Percentiles rank a stretch among this genome's conserved stretches.
phyloP scores from a whole-genome alignment of 2,329 filamentous ascomycete genomes.

The Trichoderma citrinoviride region DNA sequence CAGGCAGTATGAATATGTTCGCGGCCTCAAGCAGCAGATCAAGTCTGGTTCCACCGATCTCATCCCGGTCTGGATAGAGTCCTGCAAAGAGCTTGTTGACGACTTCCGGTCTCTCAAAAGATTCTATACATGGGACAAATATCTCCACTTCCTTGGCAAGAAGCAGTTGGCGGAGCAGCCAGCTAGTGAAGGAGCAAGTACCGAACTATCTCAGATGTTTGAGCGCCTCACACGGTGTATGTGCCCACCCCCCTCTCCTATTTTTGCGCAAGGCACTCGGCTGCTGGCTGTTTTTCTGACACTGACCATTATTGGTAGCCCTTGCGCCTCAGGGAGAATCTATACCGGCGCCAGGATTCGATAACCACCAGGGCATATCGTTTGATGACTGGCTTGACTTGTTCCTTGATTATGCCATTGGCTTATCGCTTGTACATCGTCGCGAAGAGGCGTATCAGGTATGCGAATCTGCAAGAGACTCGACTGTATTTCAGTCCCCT shows the following conservation, averaged over 20 bases:
- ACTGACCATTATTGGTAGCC: constrained; percentile 27
- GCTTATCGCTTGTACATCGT: constrained; percentile 66
- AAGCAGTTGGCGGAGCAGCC: constrained; percentile 28
- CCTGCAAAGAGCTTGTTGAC: constrained; percentile 58
- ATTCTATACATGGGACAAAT: constrained; percentile 67
- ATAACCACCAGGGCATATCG: constrained; percentile 69
- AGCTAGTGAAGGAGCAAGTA: constrained; percentile 33
- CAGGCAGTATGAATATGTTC: constrained; percentile 45
- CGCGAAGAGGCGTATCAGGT: constrained; percentile 74
- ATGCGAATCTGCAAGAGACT: constrained; percentile 73
- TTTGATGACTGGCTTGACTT: constrained; percentile 87
- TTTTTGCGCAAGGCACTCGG: not conserved
- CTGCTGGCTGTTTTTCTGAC: not conserved
- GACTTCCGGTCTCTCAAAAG: constrained; percentile 62
- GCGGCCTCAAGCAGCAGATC: constrained; percentile 42
- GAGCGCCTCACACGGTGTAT: constrained; percentile 54
- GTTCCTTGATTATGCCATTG: constrained; percentile 82
- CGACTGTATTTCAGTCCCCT: constrained; percentile 76
- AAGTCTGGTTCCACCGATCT: constrained; percentile 44
- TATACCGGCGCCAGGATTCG: constrained; percentile 27
- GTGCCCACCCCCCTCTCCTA: constrained; percentile 27
- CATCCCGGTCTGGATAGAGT: constrained; percentile 55
- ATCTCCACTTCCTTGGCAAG: constrained; percentile 54
- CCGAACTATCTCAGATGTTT: constrained; percentile 54
- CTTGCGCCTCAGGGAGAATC: constrained; percentile 34